Conservation (phyloP, 768 basidiomycete species). For the Coprinellus micaceus region DNA sequence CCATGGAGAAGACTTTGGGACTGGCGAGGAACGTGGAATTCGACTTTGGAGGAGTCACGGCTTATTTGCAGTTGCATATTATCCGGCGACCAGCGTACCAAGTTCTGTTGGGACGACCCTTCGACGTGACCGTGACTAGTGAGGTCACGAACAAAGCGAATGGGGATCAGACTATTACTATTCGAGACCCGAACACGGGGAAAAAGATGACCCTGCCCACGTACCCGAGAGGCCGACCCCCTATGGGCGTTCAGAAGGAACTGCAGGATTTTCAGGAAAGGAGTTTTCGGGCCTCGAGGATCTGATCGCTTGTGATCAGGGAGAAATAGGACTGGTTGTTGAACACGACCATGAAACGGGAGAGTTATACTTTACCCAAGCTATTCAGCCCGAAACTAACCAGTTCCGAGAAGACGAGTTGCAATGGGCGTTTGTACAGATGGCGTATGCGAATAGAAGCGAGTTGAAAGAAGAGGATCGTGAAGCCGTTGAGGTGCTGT, state of each 20-base stretch:
- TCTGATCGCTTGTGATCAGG: slow-evolving; percentile 4
- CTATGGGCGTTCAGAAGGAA: neutral
- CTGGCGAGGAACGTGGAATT: slow-evolving; percentile 26
- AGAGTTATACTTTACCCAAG: neutral
- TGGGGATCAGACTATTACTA: slow-evolving; percentile 19
- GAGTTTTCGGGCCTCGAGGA: slow-evolving; percentile 18
- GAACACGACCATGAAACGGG: neutral
- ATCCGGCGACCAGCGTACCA: slow-evolving; percentile 22
- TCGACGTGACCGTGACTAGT: slow-evolving; percentile 23
- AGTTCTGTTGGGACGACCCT: slow-evolving; percentile 27
- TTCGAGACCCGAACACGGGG: slow-evolving; percentile 24
- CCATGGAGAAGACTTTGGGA: slow-evolving; percentile 19
- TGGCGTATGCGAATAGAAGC: neutral
- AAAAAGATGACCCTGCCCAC: slow-evolving; percentile 8
- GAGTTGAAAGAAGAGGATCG: neutral
- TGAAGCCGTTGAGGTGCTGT: too few relatives aligned
- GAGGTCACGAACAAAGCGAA: slow-evolving; percentile 13
- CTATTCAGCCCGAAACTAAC: neutral
- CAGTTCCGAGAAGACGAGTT: neutral
- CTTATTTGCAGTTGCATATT: slow-evolving; percentile 28
- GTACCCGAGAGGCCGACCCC: neutral
- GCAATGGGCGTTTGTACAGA: neutral
- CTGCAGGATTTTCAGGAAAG: neutral
- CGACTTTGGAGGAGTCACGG: slow-evolving; percentile 15
- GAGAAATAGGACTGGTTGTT: slow-evolving; percentile 13